phyloP scores from a whole-genome alignment of 257 asterid genomes.

The Salvia hispanica region DNA sequence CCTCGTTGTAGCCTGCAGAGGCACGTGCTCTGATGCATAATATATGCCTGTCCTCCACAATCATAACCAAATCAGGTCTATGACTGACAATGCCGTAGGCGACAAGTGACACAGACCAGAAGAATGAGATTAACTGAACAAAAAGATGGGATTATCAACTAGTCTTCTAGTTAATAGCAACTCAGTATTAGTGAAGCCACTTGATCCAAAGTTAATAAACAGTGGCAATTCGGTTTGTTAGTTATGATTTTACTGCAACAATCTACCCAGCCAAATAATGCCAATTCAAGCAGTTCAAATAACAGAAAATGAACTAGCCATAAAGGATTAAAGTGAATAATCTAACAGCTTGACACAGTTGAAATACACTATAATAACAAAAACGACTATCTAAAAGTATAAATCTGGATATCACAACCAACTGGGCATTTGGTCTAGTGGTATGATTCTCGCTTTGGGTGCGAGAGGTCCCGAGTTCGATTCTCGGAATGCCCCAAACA shows the following conservation, averaged over 20 bases:
- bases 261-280: background rate
- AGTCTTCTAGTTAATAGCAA: background rate
- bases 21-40: no score
- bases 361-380: background rate
- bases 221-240: background rate
- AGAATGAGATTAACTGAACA: background rate
- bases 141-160: background rate
- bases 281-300: background rate
- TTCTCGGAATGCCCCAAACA: conserved; percentile 26
- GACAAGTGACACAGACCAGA: background rate
- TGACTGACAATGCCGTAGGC: no score
- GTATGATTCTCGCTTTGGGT: conserved; percentile 37
- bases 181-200: background rate
- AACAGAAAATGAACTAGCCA: background rate
- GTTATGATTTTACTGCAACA: no score
- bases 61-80: no score
- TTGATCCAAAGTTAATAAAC: background rate
- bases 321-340: background rate
- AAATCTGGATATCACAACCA: background rate
- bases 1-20: no score
- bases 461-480: conserved; percentile 32
- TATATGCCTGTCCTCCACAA: no score
- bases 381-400: background rate
- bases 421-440: conserved; percentile 35
- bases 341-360: background rate